Percentiles rank a stretch among this genome's conserved stretches.
Evolutionary conservation across 805 yeast genomes (phyloP).

Genomic region (Monosporozyma yasuniensis): DNA sequence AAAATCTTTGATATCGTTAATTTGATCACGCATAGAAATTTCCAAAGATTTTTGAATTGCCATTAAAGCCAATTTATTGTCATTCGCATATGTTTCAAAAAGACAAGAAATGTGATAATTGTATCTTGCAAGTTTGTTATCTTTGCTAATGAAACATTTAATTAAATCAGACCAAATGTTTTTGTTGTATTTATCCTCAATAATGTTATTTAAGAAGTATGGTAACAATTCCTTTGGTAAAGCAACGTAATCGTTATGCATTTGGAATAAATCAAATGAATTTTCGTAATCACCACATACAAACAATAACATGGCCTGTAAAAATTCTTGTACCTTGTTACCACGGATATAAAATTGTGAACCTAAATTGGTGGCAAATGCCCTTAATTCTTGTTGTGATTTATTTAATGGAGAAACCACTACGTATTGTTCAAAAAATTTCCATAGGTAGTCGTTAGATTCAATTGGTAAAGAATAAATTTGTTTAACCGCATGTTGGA

Average conservation of each 20-base stretch:
- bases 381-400: slow-evolving; percentile 2
- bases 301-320: slow-evolving; percentile 21
- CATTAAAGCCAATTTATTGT: slow-evolving; percentile 18
- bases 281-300: slow-evolving; percentile 18
- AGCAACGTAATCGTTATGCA: slow-evolving; percentile 18
- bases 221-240: slow-evolving; percentile 13
- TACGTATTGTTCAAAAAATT: slow-evolving; percentile 15
- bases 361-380: slow-evolving; percentile 14
- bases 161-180: slow-evolving; percentile 21
- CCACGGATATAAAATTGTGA: slow-evolving; percentile 15
- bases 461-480: slow-evolving; percentile 10
- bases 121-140: slow-evolving; percentile 15
- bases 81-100: slow-evolving; percentile 14
- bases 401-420: slow-evolving; percentile 4
- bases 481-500: slow-evolving; percentile 10
- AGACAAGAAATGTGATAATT: slow-evolving; percentile 22
- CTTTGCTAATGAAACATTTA: slow-evolving; percentile 10
- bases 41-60: slow-evolving; percentile 25
- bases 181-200: slow-evolving; percentile 2
- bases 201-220: slow-evolving; percentile 10
- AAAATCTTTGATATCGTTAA: slow-evolving; percentile 3
- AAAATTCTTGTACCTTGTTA: slow-evolving; percentile 19
- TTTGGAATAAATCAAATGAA: slow-evolving; percentile 22
- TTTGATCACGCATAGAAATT: slow-evolving; percentile 12
- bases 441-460: slow-evolving; percentile 15